Base-by-base conservation (phyloP, 1,284 basidiomycete genomes). In the Megacollybia platyphylla region DNA sequence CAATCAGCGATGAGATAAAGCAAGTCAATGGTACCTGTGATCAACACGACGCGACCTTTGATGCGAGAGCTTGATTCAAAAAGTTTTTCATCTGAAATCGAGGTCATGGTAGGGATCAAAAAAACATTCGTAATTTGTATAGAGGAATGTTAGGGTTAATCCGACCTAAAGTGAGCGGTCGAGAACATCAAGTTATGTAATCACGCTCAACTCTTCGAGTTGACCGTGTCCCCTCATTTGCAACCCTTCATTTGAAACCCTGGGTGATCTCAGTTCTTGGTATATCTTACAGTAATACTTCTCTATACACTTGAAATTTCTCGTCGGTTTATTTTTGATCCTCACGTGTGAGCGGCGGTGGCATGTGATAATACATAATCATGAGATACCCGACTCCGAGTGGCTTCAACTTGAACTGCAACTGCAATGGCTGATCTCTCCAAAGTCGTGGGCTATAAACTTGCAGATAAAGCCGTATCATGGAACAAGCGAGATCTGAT, bases 401-500 rank as follows among this genome's bases (percentile, higher is more conserved):
- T 34, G 6, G 4, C 15, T 34, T 15, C 31, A 15, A 11, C 15
- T 34, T 15, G 2, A 15, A 11, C 31, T 11, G 4, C 18, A 28
- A 55, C 38, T 41, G 66, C 67, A 62, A 54, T 65, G 32, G 57
- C 57, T 36, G 65, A 73, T 52, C 63, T 76, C 17, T 62, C 67
- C 3, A 64, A 73, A 63, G 67, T 71, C 24, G 64, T 76, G 46
- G 73, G 73, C 26, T 59, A 62, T 45, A 56, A 65, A 37, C 58
- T 62, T 11, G 60, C 64, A 10, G 61, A 68, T 44, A 63, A 62
- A 35, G 66, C 70, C 13, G 74, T 76, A 49, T 57, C 70, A 2
- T 85, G 81, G 81, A 81, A 79, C 57, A 75, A 76, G 57, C 68
- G 79, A 34, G 81, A 85, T 56, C 57, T 83, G 18, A 58, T 84